Conservation (phyloP, 306 rosid genomes). For the Delonix regia region DNA sequence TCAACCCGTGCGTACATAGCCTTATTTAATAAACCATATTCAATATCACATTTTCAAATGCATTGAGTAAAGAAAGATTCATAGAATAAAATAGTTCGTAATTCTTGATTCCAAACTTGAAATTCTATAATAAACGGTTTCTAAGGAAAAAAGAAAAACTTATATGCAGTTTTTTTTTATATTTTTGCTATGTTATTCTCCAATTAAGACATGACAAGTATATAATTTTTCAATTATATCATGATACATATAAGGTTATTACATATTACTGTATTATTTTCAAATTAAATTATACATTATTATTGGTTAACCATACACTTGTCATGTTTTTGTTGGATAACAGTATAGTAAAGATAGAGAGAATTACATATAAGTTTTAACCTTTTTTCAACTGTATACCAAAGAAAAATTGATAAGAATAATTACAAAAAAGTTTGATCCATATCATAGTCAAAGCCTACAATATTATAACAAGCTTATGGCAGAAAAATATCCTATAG, state of each 20-base stretch:
- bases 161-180: too few relatives aligned
- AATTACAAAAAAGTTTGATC: neutral
- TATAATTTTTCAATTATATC: too few relatives aligned
- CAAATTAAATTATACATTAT: too few relatives aligned
- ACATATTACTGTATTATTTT: too few relatives aligned
- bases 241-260: too few relatives aligned
- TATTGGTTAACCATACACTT: too few relatives aligned
- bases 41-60: neutral
- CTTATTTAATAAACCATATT: neutral
- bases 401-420: slow-evolving; percentile 17
- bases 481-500: neutral
- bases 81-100: neutral
- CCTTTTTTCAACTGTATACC: neutral
- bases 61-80: slow-evolving; percentile 24
- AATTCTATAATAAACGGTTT: slow-evolving; percentile 5
- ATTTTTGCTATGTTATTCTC: too few relatives aligned
- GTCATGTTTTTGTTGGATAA: too few relatives aligned
- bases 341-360: too few relatives aligned
- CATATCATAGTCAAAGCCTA: neutral
- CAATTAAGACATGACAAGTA: too few relatives aligned
- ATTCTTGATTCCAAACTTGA: slow-evolving; percentile 13
- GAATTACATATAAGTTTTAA: too few relatives aligned
- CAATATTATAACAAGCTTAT: neutral
- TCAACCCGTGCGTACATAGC: slow-evolving; percentile 4
- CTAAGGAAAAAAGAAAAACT: too few relatives aligned